Base-by-base conservation (phyloP, 2,329 filamentous ascomycete species). In the Phialemoniopsis sp. region DNA sequence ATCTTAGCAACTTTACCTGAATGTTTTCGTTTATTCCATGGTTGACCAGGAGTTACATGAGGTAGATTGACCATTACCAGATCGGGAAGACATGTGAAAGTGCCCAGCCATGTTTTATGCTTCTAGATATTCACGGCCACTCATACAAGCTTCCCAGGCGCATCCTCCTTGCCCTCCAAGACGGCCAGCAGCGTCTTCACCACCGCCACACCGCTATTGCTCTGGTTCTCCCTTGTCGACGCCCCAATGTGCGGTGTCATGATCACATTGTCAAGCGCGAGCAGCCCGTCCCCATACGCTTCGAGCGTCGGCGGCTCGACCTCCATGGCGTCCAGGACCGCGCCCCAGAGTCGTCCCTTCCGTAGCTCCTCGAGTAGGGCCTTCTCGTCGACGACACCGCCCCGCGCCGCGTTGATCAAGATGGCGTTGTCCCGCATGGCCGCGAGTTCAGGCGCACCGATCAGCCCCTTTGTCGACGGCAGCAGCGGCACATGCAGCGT, bases 401-500 rank as follows among this genome's bases (percentile, higher is more conserved):
- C 59, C 2, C 58, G 48, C 4, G 57, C 51, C n/a, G 48, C 48
- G 35, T 62, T 62, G 29, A 62, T 34, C 15, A 62, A 37, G 15
- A 62, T 57, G 0, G 57, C 52, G 6, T 44, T 48, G 4, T 41
- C 28, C 36, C 56, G 55, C 56, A 62, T 58, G 9, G 46, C 32
- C 8, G 37, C 39, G 5, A 62, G 41, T 31, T 56, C 48, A 7
- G 42, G 31, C 12, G 48, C 45, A 4, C 48, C 45, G 29, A 64
- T 60, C 47, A 66, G 41, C 7, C 49, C 47, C 19, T 41, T 43
- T 1, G 60, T 65, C 1, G 40, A 41, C 4, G 47, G 31, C 1
- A 48, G 54, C 31, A 62, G 46, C 0, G 61, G 61, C 1, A 60
- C 50, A 38, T 59, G 59, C 9, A 65, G 32, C 3, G 53, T 56